Conservation (phyloP, 2,329 filamentous ascomycete genomes). For the Macroventuria anomochaeta region DNA sequence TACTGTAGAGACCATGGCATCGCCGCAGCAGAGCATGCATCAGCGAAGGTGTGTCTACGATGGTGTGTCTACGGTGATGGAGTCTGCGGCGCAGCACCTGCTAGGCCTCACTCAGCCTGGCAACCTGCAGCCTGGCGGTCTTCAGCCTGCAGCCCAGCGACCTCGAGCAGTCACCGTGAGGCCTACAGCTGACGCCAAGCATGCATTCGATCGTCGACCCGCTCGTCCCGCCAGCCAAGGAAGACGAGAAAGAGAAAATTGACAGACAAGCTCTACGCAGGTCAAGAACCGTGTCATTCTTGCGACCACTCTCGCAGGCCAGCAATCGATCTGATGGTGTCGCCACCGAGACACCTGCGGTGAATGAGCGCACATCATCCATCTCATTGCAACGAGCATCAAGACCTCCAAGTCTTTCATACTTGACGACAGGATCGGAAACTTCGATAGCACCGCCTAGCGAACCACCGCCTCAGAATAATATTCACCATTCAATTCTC, state of each 20-base stretch:
- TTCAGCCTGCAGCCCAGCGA: too few species aligned
- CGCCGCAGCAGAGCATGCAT: too few species aligned
- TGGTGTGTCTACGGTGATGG: too few species aligned
- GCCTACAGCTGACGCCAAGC: too few species aligned
- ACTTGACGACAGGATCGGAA: slow-evolving; percentile 33
- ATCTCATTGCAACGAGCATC: slow-evolving; percentile 25
- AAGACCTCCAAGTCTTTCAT: slow-evolving; percentile 32
- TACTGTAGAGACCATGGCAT: too few species aligned
- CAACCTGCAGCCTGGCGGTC: too few species aligned
- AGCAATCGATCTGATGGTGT: slow-evolving; percentile 22
- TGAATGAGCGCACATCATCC: slow-evolving; percentile 27
- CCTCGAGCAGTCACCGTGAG: too few species aligned
- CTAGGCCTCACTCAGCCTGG: too few species aligned
- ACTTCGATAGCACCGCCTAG: slow-evolving; percentile 23
- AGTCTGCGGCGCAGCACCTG: too few species aligned
- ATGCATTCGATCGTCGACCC: too few species aligned
- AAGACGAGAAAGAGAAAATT: slow-evolving; percentile 22
- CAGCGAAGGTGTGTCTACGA: too few species aligned
- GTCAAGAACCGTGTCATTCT: slow-evolving; percentile 40
- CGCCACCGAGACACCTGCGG: slow-evolving; percentile 12
- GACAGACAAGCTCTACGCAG: slow-evolving; percentile 33
- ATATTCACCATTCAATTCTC: too few species aligned
- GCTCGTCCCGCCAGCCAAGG: slow-evolving; percentile 17
- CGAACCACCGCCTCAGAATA: slow-evolving; percentile 15
- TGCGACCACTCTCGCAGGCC: slow-evolving; percentile 35